A percentile compares a stretch with the other conserved stretches of the same genome.
Evolutionary conservation across 164 flowering plant genomes (phyloP).

Genomic region (Magnolia officinalis): DNA sequence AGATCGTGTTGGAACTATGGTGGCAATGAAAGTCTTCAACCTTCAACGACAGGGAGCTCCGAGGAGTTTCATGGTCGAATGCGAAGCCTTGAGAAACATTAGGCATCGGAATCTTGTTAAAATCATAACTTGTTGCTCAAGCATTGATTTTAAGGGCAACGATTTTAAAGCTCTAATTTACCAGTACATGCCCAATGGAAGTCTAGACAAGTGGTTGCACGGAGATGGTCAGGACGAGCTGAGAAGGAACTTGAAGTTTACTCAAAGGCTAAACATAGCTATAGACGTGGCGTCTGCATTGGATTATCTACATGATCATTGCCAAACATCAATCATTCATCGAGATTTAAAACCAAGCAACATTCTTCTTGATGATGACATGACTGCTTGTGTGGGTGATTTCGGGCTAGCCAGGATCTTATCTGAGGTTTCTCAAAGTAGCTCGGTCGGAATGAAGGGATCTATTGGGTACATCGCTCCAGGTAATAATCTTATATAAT

Average conservation of each 20-base stretch:
- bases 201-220: neutral
- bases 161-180: neutral
- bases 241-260: neutral
- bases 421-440: neutral
- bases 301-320: constrained; percentile 5
- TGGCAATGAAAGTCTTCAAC: neutral
- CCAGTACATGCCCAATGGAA: constrained; percentile 2
- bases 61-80: constrained; percentile 7
- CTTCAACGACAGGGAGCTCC: neutral
- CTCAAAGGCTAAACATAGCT: neutral
- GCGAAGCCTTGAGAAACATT: neutral
- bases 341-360: neutral
- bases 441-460: neutral
- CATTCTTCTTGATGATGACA: neutral
- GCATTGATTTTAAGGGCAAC: neutral
- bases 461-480: neutral
- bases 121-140: constrained; percentile 6
- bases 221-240: neutral
- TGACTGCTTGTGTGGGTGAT: neutral
- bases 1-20: neutral
- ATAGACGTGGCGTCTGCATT: neutral
- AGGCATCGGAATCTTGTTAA: neutral
- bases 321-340: neutral
- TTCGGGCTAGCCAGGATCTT: neutral
- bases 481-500: neutral